Evolutionary conservation across 1,139 yeast genomes (phyloP), one percentile per base, ranked within the genome.

Genomic region (Suhomyces panamericanus): DNA sequence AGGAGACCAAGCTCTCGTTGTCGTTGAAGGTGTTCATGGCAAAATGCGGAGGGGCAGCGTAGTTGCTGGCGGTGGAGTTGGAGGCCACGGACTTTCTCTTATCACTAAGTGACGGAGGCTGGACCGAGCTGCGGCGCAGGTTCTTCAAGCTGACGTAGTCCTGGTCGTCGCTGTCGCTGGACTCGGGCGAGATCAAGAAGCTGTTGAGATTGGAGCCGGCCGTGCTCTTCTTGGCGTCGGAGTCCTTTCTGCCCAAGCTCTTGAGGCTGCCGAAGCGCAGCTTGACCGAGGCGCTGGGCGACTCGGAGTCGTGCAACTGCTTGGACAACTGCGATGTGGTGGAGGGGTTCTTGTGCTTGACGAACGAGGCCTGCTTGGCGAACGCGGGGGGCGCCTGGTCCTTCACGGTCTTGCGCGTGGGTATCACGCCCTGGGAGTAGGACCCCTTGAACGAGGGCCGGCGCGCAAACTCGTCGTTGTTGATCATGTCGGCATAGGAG

Each of bases 401-500:
- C 11, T 41, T 45, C n/a, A 12, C 22, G 14, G 35, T 35, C 31
- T 47, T 35, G 41, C 46, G 20, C 34, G 67, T 59, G 28, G 73
- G 70, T 15, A 64, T 55, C 12, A 57, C 47, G 3, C 69, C 67
- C 40, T 65, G 70, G 24, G 68, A 60, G 51, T 62, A 63, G 15
- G 68, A 59, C 35, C 61, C 65, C 41, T 63, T 66, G 54, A 67
- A 66, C 15, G 83, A 73, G 17, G 88, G 88, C 61, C 87, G 75
- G 59, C 84, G 75, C 33, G 77, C 67, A 49, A 67, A 69, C 60
- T 73, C 87, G 59, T 85, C 90, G 57, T 77, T 81, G 53, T 72
- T 77, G 49, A 87, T 76, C 75, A 87, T 77, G 55, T 87, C 96
- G 4, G 93, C 95, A 61, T 85, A 87, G 4, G 91, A 83, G 59